Conservation (phyloP, 306 rosid species). For the Geum urbanum region DNA sequence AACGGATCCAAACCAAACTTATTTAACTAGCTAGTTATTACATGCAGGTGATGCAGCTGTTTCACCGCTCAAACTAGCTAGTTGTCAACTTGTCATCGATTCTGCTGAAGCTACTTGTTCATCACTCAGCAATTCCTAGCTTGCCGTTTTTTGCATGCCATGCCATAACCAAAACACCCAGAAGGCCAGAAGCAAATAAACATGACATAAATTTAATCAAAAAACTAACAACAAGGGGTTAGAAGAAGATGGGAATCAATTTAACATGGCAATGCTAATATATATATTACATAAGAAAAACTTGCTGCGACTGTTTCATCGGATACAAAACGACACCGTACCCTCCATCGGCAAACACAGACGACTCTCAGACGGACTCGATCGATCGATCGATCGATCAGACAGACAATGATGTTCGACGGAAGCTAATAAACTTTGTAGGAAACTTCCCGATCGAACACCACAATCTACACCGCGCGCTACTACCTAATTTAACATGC, state of each 20-base stretch:
- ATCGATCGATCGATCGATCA: neutral
- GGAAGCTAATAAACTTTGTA: neutral
- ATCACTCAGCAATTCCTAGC: neutral
- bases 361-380: neutral
- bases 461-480: neutral
- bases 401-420: neutral
- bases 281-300: neutral
- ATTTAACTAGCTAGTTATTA: no score
- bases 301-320: slow-evolving; percentile 10
- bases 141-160: neutral
- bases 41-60: no score
- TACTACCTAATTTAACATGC: neutral
- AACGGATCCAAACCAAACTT: no score
- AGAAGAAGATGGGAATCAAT: neutral
- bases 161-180: neutral
- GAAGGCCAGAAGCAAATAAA: neutral
- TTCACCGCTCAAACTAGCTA: neutral
- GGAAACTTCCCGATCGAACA: neutral
- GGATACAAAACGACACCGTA: slow-evolving; percentile 10
- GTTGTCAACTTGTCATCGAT: neutral
- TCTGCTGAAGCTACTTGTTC: neutral
- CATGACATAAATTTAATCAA: neutral
- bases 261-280: neutral
- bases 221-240: no score
- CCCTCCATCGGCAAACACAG: slow-evolving; percentile 10